Base-by-base conservation (phyloP, 352 stramenopile species). In the Globisporangium spinosum region DNA sequence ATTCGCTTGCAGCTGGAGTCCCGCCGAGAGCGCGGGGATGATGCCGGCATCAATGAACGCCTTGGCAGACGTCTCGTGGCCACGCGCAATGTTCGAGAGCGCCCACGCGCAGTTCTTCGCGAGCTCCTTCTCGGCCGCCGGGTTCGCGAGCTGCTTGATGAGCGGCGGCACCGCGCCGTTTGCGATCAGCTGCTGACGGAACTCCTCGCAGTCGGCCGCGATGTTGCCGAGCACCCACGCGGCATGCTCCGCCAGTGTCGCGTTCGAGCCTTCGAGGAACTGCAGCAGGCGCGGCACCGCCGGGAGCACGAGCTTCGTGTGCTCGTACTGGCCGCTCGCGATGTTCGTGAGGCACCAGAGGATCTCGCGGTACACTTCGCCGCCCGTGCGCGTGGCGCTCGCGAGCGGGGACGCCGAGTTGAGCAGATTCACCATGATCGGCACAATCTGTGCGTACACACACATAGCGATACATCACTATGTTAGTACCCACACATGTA, bases 161-260 rank as follows among this genome's bases (percentile, higher is more conserved):
- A 93, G 75, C 15, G 82, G 79, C 15, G 71, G 38, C 29, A 93
- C 76, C 1, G 81, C 77, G 58, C 85, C 85, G 59, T 79, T 82
- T 23, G 77, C 76, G 58, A 91, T 90, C 20, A 96, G 78, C 40
- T 90, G 72, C 65, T 94, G 83, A n/a, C 88, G 83, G 55, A 94
- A 93, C 69, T 93, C 82, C 38, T 94, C 82, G 38, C 86, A 92
- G 72, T 96, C 88, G 27, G 85, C 88, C 1, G 86, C 88, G 65
- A 96, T 94, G 70, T 96, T 96, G 34, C 88, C 88, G 23, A 96
- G 65, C 38, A 89, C 85, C 85, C 86, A 96, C 9, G 86, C 86
- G 1, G 88, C 79, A 49, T 93, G 83, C 69, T 94, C 88, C 12
- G 83, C 82, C 12, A 96, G 77, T 25, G 78, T 77, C 25, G 66